Percentiles rank a stretch among this genome's conserved stretches.
These are phyloP conservation scores for Cladosporium colombiae DNA, from an alignment of 2,329 filamentous ascomycete species.

Conservation along the genomic window DNA sequence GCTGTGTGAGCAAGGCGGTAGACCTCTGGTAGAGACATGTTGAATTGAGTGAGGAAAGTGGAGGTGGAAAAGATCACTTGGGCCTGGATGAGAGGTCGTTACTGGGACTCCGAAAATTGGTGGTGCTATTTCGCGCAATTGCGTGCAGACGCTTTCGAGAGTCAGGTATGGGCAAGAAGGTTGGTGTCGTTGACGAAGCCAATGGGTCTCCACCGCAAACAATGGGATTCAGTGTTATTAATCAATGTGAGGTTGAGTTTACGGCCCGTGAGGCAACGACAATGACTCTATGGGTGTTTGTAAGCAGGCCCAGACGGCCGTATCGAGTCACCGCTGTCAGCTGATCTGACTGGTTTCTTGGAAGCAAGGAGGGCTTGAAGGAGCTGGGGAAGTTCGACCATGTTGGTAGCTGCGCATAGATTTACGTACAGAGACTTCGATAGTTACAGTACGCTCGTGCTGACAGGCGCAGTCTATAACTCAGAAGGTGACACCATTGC, in stretches of 20 bases:
- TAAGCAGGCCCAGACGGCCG: conserved; percentile 9
- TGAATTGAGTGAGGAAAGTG: background rate
- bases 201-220: background rate
- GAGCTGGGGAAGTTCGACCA: background rate
- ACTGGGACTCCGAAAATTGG: background rate
- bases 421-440: background rate
- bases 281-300: conserved; percentile 15
- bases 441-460: background rate
- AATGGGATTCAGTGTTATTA: conserved; percentile 15
- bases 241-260: conserved; percentile 21
- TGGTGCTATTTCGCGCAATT: background rate
- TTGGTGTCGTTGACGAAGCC: background rate
- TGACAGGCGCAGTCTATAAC: background rate
- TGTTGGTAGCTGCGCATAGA: background rate
- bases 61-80: background rate
- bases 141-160: background rate
- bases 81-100: background rate
- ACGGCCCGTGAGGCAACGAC: conserved; percentile 14
- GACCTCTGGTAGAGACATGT: conserved; percentile 39
- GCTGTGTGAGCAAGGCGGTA: conserved; percentile 39
- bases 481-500: background rate
- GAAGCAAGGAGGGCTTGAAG: background rate
- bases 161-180: background rate
- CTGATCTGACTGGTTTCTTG: conserved; percentile 14
- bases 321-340: conserved; percentile 16